A percentile compares a stretch with the other conserved stretches of the same genome.
phyloP scores from a whole-genome alignment of 257 asterid genomes.

The Sherardia arvensis region DNA sequence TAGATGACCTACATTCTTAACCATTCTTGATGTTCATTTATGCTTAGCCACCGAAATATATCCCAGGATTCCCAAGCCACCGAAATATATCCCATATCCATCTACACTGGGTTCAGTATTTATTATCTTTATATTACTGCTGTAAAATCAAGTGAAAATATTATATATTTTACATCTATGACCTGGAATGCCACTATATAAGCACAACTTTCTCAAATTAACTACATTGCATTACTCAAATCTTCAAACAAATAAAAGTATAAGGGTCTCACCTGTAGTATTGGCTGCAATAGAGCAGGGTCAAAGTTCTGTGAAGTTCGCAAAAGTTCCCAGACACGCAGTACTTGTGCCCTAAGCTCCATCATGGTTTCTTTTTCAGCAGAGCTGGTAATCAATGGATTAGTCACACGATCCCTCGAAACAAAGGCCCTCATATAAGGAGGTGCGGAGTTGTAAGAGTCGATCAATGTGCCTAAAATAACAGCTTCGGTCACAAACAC shows the following conservation, averaged over 20 bases:
- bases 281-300: conserved; percentile 74
- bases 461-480: conserved; percentile 60
- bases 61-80: no score
- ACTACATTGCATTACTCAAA: neutral
- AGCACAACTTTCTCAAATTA: neutral
- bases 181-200: neutral
- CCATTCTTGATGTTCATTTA: no score
- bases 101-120: neutral
- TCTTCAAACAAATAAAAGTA: neutral
- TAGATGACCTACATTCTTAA: no score
- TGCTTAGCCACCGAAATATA: no score
- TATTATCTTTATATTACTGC: no score
- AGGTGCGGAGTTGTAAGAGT: conserved; percentile 59
- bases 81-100: no score
- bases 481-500: conserved; percentile 80
- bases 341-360: conserved; percentile 87
- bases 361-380: conserved; percentile 71
- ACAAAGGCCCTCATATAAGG: conserved; percentile 41
- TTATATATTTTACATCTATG: no score
- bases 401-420: conserved; percentile 35
- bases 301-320: conserved; percentile 72
- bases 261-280: conserved; percentile 58
- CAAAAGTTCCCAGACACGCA: conserved; percentile 80
- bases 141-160: neutral
- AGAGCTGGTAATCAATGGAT: conserved; percentile 44